These are phyloP conservation scores for Setomelanomma holmii DNA, from an alignment of 2,329 filamentous ascomycete genomes.

Conservation along the genomic window DNA sequence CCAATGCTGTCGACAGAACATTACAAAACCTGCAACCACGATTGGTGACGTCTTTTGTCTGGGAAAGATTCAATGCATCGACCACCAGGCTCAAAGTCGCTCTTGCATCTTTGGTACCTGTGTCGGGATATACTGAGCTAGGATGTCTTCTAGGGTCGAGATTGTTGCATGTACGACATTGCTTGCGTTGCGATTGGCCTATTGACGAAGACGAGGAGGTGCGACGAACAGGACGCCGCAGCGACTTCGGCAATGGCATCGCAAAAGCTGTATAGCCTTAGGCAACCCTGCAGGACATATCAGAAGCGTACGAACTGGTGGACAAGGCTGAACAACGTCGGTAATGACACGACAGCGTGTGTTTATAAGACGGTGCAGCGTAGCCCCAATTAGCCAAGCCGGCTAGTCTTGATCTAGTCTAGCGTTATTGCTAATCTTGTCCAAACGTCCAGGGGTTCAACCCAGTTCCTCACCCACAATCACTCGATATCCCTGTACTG, in stretches of 20 bases:
- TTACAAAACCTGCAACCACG: slow-evolving; percentile 39
- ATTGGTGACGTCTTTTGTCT: slow-evolving; percentile 17
- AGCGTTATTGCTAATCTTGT: not conserved
- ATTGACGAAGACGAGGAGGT: slow-evolving; percentile 17
- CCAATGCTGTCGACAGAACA: slow-evolving; percentile 34
- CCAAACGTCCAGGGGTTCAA: not conserved
- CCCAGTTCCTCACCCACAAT: not conserved
- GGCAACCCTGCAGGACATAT: not conserved
- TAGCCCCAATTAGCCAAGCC: not conserved
- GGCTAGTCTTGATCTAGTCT: not conserved
- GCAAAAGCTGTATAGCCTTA: slow-evolving; percentile 4
- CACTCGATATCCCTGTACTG: too few relatives aligned
- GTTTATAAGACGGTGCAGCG: not conserved
- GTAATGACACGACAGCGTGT: not conserved
- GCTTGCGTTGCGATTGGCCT: slow-evolving; percentile 26
- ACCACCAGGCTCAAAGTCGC: slow-evolving; percentile 32
- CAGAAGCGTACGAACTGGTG: slow-evolving; percentile 11
- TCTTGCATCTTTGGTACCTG: slow-evolving; percentile 21
- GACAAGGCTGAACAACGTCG: not conserved
- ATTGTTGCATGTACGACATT: slow-evolving; percentile 39
- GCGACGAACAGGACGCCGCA: slow-evolving; percentile 26
- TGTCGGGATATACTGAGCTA: slow-evolving; percentile 28
- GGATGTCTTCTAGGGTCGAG: slow-evolving; percentile 37
- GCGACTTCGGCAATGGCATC: slow-evolving; percentile 36
- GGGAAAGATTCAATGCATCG: slow-evolving; percentile 32